These are phyloP conservation scores for Glebionis coronaria DNA, from an alignment of 129 eudicot species.

Conservation along the genomic window DNA sequence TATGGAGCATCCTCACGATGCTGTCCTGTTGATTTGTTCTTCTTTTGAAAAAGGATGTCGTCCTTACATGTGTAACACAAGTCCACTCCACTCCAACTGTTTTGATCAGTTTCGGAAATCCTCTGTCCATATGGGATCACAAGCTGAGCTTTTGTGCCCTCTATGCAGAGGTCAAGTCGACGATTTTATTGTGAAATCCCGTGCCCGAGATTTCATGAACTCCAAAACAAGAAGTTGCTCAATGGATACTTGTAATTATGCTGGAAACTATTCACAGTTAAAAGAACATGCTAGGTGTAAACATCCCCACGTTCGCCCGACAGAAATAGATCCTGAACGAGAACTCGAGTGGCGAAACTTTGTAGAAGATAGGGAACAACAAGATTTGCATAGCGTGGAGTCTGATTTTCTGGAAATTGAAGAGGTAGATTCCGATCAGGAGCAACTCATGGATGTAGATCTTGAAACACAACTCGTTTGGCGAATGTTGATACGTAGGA, in stretches of 20 bases:
- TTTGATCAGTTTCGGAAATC: conserved; percentile 52
- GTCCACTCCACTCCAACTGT: conserved; percentile 62
- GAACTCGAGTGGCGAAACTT: conserved; percentile 38
- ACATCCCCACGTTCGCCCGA: conserved; percentile 42
- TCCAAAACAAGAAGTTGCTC: conserved; percentile 50
- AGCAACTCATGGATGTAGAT: too few relatives aligned
- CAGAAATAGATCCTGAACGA: conserved; percentile 38
- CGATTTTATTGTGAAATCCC: conserved; percentile 35
- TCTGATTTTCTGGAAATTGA: conserved; percentile 7
- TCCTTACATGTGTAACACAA: conserved; percentile 72
- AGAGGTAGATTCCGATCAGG: neutral
- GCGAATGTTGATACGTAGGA: too few relatives aligned
- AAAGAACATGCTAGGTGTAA: conserved; percentile 51
- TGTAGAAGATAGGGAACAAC: conserved; percentile 28
- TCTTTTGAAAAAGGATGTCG: conserved; percentile 67
- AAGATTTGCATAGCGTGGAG: conserved; percentile 31
- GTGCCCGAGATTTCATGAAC: conserved; percentile 55
- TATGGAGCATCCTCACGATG: conserved; percentile 70
- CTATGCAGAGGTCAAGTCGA: conserved; percentile 53
- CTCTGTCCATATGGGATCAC: neutral
- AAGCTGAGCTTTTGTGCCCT: conserved; percentile 42
- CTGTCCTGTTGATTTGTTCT: conserved; percentile 49
- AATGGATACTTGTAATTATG: conserved; percentile 42
- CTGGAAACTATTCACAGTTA: conserved; percentile 48
- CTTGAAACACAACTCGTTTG: too few relatives aligned